Evolutionary conservation across 169 alveolate species (phyloP), one percentile per base, ranked within the genome.

Genomic region (Cryptosporidium ubiquitum): DNA sequence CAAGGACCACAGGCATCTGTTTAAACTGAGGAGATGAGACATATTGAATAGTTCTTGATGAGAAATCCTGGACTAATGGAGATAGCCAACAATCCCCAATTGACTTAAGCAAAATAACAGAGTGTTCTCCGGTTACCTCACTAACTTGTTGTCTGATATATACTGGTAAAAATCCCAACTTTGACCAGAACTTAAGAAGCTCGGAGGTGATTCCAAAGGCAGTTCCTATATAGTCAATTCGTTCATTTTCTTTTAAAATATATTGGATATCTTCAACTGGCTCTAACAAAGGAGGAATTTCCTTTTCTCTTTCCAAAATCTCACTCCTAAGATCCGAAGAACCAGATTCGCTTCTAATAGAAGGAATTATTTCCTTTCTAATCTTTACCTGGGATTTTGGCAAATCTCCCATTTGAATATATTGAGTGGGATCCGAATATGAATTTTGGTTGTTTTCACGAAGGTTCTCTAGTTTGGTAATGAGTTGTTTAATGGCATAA

Each of bases 61-160:
- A 37, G 61, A 79, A 79, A 14, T 79, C 89, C 23, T 61, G 79
- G 26, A 64, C 89, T 29, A 79, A 79, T 18, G 68, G 42, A 23
- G 61, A 42, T 3, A 79, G 35, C 89, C 89, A 79, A 79, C 51
- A 61, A 16, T 66, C 37, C 47, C 91, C 92, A 47, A 93, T 52
- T 6, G 92, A 92, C 23, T 95, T 93, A 66, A 98, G 70, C 98
- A 98, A 94, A 57, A 98, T 94, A 71, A 96, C 94, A 61, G 98
- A 95, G 92, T 96, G 97, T 75, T 99, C 99, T 29, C 99, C 99
- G 2, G 99, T 99, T 35, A 97, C 95, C 60, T 97, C 99, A 92
- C 97, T 98, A 37, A 98, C 95, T 47, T 96, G 96, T 93, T 97
- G 98, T 55, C 99, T 94, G 51, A 94, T 84, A 94, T 97, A 99